Evolutionary conservation across 2,329 filamentous ascomycete species (phyloP).

Genomic region (Talaromyces sp.): DNA sequence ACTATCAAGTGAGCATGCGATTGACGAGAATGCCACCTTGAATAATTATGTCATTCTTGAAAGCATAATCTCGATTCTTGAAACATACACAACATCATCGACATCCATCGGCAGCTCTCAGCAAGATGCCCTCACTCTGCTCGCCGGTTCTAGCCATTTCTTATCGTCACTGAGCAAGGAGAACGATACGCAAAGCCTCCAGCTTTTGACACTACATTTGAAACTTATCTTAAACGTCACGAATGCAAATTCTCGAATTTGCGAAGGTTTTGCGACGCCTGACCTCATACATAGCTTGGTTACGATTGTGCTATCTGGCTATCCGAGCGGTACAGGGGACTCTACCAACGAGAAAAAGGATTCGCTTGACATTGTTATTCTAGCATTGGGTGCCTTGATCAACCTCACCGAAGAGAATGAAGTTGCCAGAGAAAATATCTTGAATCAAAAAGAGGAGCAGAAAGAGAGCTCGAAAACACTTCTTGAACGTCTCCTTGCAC

Average conservation of each 20-base stretch:
- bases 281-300: conserved; percentile 35
- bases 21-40: not conserved
- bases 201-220: conserved; percentile 45
- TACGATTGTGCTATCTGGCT: conserved; percentile 30
- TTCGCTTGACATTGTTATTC: conserved; percentile 67
- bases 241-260: conserved; percentile 70
- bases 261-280: conserved; percentile 58
- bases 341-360: conserved; percentile 41
- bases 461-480: conserved; percentile 37
- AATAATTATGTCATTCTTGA: conserved; percentile 22
- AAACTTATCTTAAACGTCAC: conserved; percentile 79
- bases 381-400: conserved; percentile 77
- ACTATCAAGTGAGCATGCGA: conserved; percentile 14
- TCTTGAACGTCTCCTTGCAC: conserved; percentile 56
- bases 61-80: conserved; percentile 32
- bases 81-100: conserved; percentile 30
- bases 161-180: conserved; percentile 23
- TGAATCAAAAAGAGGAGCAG: conserved; percentile 31
- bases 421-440: conserved; percentile 51
- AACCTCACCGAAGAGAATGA: conserved; percentile 79
- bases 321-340: conserved; percentile 25
- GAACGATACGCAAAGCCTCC: conserved; percentile 17
- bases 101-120: conserved; percentile 23
- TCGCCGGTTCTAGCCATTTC: conserved; percentile 35
- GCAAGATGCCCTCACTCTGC: conserved; percentile 22